These are phyloP conservation scores for Rhizoclosmatium globosum DNA, from an alignment of 192 early-diverging fungal species.

Conservation along the genomic window DNA sequence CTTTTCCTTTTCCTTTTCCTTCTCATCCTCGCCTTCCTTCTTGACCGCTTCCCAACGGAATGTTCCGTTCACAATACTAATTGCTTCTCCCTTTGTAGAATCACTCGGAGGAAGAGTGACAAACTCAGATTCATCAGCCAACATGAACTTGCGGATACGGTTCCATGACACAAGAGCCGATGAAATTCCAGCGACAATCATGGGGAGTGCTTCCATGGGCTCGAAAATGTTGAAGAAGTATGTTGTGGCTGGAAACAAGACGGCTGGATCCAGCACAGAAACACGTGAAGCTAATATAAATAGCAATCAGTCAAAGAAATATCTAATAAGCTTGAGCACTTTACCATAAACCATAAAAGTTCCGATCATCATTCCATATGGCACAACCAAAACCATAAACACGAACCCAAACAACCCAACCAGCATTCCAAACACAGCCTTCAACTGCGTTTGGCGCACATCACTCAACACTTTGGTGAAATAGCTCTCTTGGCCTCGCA, in stretches of 20 bases:
- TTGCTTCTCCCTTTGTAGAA: slow-evolving; percentile 40
- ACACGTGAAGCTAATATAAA: neutral
- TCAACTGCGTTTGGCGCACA: neutral
- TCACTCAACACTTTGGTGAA: slow-evolving; percentile 28
- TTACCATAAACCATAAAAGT: slow-evolving; percentile 26
- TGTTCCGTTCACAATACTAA: slow-evolving; percentile 59
- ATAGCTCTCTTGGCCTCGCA: slow-evolving; percentile 31
- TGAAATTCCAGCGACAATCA: slow-evolving; percentile 44
- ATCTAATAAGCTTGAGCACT: neutral
- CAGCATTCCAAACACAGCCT: neutral
- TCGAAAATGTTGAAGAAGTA: slow-evolving; percentile 64
- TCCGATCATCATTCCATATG: slow-evolving; percentile 26
- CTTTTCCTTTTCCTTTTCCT: neutral
- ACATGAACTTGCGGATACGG: slow-evolving; percentile 56
- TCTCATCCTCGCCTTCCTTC: slow-evolving; percentile 7
- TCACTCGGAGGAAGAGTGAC: neutral
- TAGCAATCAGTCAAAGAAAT: neutral
- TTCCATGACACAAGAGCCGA: slow-evolving; percentile 12
- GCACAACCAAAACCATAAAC: neutral
- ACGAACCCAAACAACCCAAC: slow-evolving; percentile 5
- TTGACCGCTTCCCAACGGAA: slow-evolving; percentile 61
- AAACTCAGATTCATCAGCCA: slow-evolving; percentile 58
- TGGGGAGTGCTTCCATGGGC: slow-evolving; percentile 57
- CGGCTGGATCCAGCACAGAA: slow-evolving; percentile 38
- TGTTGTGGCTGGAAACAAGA: slow-evolving; percentile 69